These are phyloP conservation scores for Blastocystis sp. DNA, from an alignment of 352 stramenopile genomes.

Conservation along the genomic window DNA sequence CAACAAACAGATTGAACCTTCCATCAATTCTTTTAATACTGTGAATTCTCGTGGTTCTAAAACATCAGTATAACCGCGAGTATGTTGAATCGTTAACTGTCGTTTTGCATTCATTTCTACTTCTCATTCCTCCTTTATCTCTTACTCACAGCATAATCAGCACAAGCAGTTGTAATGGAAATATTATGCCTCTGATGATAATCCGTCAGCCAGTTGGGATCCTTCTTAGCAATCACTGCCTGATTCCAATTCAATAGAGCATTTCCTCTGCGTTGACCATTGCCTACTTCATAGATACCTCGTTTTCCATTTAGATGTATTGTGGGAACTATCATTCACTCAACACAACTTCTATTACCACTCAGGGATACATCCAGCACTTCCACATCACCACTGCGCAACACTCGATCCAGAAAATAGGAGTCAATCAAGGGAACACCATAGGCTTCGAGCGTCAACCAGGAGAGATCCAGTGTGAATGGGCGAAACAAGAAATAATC, in stretches of 20 bases:
- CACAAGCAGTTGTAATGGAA: neutral
- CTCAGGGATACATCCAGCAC: neutral
- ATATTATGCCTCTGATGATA: neutral
- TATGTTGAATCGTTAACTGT: neutral
- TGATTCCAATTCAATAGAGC: neutral
- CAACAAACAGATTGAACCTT: neutral
- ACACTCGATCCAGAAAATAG: neutral
- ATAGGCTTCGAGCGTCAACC: neutral
- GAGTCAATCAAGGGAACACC: neutral
- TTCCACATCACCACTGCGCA: neutral
- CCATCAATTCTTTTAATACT: neutral
- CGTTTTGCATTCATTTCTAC: neutral
- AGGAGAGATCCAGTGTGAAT: neutral
- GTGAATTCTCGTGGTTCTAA: neutral
- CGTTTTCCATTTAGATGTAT: too few relatives aligned
- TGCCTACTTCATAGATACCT: too few relatives aligned
- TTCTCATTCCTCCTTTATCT: neutral
- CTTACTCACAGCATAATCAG: neutral
- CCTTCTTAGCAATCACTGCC: neutral
- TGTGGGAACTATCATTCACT: neutral
- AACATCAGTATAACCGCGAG: neutral
- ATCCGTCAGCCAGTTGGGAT: too few relatives aligned
- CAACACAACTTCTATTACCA: neutral
- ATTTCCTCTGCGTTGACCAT: too few relatives aligned
- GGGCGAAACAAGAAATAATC: neutral